Evolutionary conservation across 2,329 filamentous ascomycete genomes (phyloP).

Genomic region (Claviceps purpurea): DNA sequence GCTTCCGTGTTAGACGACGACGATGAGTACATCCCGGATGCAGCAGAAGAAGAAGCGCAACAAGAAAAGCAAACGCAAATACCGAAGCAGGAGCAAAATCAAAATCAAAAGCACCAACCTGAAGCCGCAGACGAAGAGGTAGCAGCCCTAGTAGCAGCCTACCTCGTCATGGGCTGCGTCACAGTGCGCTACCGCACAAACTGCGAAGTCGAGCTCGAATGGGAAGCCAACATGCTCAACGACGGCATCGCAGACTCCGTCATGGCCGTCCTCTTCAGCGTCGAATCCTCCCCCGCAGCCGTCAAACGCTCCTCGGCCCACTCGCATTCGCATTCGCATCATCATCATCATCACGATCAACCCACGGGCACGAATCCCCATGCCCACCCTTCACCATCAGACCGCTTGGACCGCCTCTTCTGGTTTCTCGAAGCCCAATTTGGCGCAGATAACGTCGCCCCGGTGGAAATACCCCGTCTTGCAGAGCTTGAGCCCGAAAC

Average conservation of each 20-base stretch:
- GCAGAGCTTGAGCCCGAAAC: neutral
- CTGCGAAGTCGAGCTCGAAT: slow-evolving; percentile 80
- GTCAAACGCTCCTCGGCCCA: slow-evolving; percentile 53
- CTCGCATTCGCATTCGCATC: slow-evolving; percentile 15
- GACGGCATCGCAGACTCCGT: slow-evolving; percentile 97
- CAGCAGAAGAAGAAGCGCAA: slow-evolving; percentile 8
- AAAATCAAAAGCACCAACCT: slow-evolving; percentile 14
- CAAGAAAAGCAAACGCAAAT: neutral
- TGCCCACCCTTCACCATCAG: slow-evolving; percentile 54
- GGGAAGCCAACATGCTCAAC: slow-evolving; percentile 97
- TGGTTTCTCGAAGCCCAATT: slow-evolving; percentile 98
- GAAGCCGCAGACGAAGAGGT: slow-evolving; percentile 56
- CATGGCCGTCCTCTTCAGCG: slow-evolving; percentile 79
- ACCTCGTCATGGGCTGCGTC: slow-evolving; percentile 81
- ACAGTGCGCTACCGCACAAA: slow-evolving; percentile 63
- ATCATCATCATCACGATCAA: slow-evolving; percentile 18
- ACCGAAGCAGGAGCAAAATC: neutral
- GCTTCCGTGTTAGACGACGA: slow-evolving; percentile 10
- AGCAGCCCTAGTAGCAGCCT: slow-evolving; percentile 38
- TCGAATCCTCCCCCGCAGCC: slow-evolving; percentile 87
- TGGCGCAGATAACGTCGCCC: slow-evolving; percentile 65
- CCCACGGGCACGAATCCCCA: slow-evolving; percentile 49
- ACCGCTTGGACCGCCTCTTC: slow-evolving; percentile 73
- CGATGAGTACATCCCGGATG: slow-evolving; percentile 10
- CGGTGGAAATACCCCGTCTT: slow-evolving; percentile 47